Conservation (phyloP, 2,329 filamentous ascomycete species). For the Calonectria hongkongensis region DNA sequence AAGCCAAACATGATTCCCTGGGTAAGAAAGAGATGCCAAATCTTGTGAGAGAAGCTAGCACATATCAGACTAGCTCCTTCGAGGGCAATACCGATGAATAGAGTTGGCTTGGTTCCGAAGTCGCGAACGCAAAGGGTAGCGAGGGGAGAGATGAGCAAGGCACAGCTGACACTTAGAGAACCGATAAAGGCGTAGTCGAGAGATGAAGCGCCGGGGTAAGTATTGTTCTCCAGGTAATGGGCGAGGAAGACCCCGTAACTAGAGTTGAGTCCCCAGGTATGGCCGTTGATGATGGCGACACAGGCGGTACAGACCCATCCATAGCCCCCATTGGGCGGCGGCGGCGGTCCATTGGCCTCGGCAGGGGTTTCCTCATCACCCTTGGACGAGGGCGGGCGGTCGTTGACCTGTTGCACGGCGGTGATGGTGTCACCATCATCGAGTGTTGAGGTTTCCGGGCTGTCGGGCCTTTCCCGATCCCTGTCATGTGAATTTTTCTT, state of each 20-base stretch:
- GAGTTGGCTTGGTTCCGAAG: conserved; percentile 78
- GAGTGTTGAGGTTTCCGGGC: conserved; percentile 47
- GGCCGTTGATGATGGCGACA: conserved; percentile 74
- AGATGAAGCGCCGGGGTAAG: conserved; percentile 77
- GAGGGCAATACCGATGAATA: conserved; percentile 79
- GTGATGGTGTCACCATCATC: conserved; percentile 50
- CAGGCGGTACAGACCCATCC: conserved; percentile 66
- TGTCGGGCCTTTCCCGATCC: conserved; percentile 42
- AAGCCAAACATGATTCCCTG: conserved; percentile 87
- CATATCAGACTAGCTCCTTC: conserved; percentile 80
- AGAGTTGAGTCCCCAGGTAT: conserved; percentile 84
- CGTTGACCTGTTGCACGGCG: conserved; percentile 40
- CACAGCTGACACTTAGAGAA: conserved; percentile 61
- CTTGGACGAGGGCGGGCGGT: conserved; percentile 32
- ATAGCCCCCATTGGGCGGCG: conserved; percentile 77
- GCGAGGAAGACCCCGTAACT: conserved; percentile 72
- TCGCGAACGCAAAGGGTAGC: conserved; percentile 77
- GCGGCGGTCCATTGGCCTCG: conserved; percentile 48
- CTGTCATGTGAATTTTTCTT: conserved; percentile 41
- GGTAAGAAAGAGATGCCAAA: conserved; percentile 85
- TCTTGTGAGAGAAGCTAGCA: conserved; percentile 79
- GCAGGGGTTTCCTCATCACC: conserved; percentile 40
- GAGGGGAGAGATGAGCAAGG: conserved; percentile 81
- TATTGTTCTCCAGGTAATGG: conserved; percentile 73
- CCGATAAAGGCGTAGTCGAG: conserved; percentile 88